phyloP scores from a whole-genome alignment of 306 rosid genomes.

The Styphnolobium japonicum region DNA sequence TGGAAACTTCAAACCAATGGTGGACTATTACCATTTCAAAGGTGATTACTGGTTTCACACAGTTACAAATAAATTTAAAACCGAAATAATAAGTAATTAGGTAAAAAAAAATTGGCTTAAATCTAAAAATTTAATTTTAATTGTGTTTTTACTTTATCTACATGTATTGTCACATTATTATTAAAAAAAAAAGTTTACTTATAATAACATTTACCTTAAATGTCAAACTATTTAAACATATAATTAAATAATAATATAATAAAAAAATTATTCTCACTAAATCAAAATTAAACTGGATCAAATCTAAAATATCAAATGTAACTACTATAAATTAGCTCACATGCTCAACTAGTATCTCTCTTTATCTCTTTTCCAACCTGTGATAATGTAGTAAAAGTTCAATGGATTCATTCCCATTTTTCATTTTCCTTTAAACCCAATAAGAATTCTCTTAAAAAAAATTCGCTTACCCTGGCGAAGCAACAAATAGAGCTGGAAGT shows the following conservation, averaged over 20 bases:
- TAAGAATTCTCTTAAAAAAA: too few species aligned
- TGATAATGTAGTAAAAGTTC: too few species aligned
- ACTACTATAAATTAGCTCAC: too few species aligned
- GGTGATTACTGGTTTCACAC: constrained; percentile 3
- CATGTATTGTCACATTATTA: neutral
- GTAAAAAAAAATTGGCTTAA: neutral
- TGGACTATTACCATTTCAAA: neutral
- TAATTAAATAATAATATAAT: neutral
- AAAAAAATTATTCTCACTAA: neutral
- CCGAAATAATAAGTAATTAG: neutral
- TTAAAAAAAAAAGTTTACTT: neutral
- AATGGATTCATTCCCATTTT: too few species aligned
- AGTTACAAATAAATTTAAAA: neutral
- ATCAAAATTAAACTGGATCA: neutral
- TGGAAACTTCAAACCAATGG: constrained; percentile 17
- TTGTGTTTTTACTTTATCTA: neutral
- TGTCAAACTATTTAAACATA: neutral
- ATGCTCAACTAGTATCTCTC: too few species aligned
- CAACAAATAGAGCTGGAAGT: neutral
- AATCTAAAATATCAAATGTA: neutral
- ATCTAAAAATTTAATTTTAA: neutral
- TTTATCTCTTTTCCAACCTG: too few species aligned
- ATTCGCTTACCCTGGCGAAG: neutral
- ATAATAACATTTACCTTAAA: neutral
- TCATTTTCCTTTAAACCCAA: too few species aligned